Evolutionary conservation across 2,329 filamentous ascomycete genomes (phyloP).

Genomic region (Sporothrix phasma): DNA sequence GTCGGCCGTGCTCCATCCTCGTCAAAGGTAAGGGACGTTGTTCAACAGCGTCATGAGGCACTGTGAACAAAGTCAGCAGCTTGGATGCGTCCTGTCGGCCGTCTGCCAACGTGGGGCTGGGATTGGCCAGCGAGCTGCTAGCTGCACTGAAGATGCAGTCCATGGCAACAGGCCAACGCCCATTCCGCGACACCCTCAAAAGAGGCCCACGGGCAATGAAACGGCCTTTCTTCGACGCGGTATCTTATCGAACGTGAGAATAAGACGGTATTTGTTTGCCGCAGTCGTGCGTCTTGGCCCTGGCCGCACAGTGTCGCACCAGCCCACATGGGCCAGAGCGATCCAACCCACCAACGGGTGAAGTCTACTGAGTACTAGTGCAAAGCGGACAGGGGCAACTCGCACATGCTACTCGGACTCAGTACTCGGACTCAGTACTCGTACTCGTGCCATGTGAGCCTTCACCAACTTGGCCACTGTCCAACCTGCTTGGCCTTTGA

Average conservation of each 20-base stretch:
- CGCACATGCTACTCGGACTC: too few relatives aligned
- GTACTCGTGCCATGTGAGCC: not conserved
- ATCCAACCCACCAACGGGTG: not conserved
- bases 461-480: not conserved
- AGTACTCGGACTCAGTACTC: too few relatives aligned
- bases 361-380: slow-evolving; percentile 4
- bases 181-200: too few relatives aligned
- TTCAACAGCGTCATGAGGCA: not conserved
- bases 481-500: not conserved
- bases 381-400: not conserved
- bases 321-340: not conserved
- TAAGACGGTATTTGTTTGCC: not conserved
- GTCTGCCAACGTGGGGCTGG: not conserved
- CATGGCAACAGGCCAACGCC: too few relatives aligned
- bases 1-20: not conserved
- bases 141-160: too few relatives aligned
- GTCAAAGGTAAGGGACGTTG: not conserved
- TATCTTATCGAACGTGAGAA: not conserved
- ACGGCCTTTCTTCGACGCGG: too few relatives aligned
- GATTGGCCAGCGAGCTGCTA: not conserved
- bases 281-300: not conserved
- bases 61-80: not conserved
- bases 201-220: too few relatives aligned
- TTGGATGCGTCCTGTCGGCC: not conserved
- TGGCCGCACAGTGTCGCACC: not conserved